Percentiles rank a stretch among this genome's conserved stretches.
Evolutionary conservation across 192 early-diverging fungal species (phyloP).

Genomic region (Podila clonocystis): DNA sequence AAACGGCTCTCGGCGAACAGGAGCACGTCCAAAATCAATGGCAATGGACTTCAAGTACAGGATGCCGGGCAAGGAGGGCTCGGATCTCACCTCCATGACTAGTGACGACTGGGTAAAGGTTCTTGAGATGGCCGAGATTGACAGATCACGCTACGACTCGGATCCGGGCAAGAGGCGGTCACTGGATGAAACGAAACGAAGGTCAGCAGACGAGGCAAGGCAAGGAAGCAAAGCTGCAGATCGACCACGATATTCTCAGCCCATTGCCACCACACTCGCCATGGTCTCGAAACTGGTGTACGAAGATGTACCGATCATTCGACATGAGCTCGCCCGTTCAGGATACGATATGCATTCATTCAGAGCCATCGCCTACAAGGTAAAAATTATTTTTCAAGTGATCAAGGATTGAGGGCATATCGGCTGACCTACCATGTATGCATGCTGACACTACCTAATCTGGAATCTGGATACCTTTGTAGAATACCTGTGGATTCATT

Average conservation of each 20-base stretch:
- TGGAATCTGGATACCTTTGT: background rate
- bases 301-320: slow-evolving; percentile 61
- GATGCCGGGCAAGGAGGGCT: slow-evolving; percentile 27
- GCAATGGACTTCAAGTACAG: slow-evolving; percentile 36
- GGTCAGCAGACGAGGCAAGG: background rate
- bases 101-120: slow-evolving; percentile 36
- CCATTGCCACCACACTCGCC: slow-evolving; percentile 58
- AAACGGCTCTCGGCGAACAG: background rate
- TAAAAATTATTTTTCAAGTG: slow-evolving; percentile 11
- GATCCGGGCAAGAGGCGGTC: slow-evolving; percentile 1
- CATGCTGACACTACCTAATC: background rate
- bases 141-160: slow-evolving; percentile 25
- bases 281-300: slow-evolving; percentile 62
- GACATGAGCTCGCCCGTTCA: slow-evolving; percentile 57
- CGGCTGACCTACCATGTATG: background rate
- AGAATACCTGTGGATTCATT: slow-evolving; percentile 64
- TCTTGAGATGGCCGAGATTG: slow-evolving; percentile 44
- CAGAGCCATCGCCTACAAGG: slow-evolving; percentile 61
- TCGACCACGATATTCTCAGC: slow-evolving; percentile 56
- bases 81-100: slow-evolving; percentile 36
- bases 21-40: slow-evolving; percentile 25
- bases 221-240: background rate
- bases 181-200: background rate
- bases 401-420: background rate
- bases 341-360: slow-evolving; percentile 65